Evolutionary conservation across 192 early-diverging fungal species (phyloP), one percentile per base, ranked within the genome.

Genomic region (Backusella sp.): DNA sequence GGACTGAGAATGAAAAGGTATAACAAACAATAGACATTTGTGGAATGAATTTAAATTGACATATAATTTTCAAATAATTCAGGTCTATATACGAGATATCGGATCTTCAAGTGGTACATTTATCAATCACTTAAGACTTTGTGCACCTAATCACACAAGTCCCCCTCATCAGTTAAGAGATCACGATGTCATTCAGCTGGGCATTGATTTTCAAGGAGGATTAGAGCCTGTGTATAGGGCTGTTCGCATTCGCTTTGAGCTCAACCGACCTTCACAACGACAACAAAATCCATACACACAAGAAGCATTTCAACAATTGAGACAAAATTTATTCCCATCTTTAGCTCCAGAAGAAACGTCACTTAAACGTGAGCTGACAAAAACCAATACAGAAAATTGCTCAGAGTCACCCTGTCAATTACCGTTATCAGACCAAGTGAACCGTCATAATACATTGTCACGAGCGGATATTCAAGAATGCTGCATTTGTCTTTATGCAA

Each of bases 61-160:
- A 52, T 26, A 8, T 72, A 78, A 46, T 6, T 28, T 26, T 73
- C 30, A 7, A n/a, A 32, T 30, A 19, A 39, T 11, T 12, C 73
- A 98, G 95, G 88, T 99, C 42, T 96, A 83, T 77, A 92, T 98
- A 74, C 90, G 91, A 78, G 98, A 99, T 82, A 94, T 94, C 49
- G 95, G 95, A 73, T 95, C 93, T 39, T 99, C 98, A 4, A 98
- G 96, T 44, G 98, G 98, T 15, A 99, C 98, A 15, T 99, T 98
- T 79, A 83, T 99, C 41, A 99, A 99, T 88, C 93, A 96, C 84
- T 88, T 96, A 83, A 84, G 98, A 21, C 82, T 98, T 32, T 93
- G 92, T 68, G 90, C 97, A 19, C 91, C 95, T 26, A 91, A 92
- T 11, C 90, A 92, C 41, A 93, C 95, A 77, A 95, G 94, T 66